Percentiles rank a stretch among this genome's conserved stretches.
phyloP scores from a whole-genome alignment of 1,284 basidiomycete species.

The Inonotus obliquus region DNA sequence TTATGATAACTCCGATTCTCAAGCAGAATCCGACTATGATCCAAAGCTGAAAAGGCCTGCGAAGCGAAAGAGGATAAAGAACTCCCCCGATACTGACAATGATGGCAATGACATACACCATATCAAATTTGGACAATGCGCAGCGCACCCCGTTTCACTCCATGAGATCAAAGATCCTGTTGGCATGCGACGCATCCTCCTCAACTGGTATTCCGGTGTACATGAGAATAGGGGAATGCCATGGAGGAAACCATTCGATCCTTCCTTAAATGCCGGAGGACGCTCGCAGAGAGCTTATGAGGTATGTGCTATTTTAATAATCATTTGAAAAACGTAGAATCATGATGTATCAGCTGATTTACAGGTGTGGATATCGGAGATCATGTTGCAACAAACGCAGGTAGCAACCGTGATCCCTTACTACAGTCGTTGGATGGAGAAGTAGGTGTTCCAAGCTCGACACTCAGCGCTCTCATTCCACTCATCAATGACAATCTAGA shows the following conservation, averaged over 20 bases:
- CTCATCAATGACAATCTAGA: constrained; percentile 33
- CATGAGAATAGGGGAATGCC: constrained; percentile 73
- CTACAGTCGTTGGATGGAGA: constrained; percentile 81
- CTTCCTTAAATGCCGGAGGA: constrained; percentile 42
- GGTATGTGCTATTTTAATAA: constrained; percentile 35
- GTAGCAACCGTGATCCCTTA: constrained; percentile 87
- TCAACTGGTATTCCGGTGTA: constrained; percentile 67
- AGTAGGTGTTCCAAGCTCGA: constrained; percentile 36
- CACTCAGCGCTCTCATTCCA: constrained; percentile 12
- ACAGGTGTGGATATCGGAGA: constrained; percentile 88
- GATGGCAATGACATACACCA: not conserved
- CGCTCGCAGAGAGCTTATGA: constrained; percentile 76
- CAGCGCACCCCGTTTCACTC: constrained; percentile 29
- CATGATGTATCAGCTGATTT: constrained; percentile 10
- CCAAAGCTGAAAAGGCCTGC: constrained; percentile 1
- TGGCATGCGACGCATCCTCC: constrained; percentile 41
- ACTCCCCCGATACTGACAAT: not conserved
- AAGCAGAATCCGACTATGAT: constrained; percentile 5
- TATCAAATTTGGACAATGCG: not conserved
- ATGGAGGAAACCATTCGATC: constrained; percentile 73
- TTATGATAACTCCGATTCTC: constrained; percentile 10
- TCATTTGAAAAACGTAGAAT: constrained; percentile 13
- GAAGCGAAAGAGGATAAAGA: constrained; percentile 11
- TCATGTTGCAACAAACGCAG: constrained; percentile 98
- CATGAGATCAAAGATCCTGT: constrained; percentile 35